Percentiles rank a stretch among this genome's conserved stretches.
These are phyloP conservation scores for Osmanthus fragrans DNA, from an alignment of 257 asterid genomes.

Conservation along the genomic window DNA sequence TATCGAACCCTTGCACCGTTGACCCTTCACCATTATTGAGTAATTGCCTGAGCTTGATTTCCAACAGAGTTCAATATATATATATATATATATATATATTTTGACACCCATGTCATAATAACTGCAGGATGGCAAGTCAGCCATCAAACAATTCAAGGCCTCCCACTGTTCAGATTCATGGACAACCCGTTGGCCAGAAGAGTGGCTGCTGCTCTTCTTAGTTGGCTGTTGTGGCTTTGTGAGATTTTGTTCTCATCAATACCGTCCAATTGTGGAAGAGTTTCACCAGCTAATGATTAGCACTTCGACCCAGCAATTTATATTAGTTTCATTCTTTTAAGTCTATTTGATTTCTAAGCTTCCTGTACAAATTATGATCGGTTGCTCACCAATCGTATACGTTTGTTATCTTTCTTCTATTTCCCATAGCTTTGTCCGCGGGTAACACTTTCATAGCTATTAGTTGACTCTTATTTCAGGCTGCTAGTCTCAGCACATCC, in stretches of 20 bases:
- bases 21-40: neutral
- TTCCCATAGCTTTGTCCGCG: conserved; percentile 16
- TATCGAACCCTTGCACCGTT: neutral
- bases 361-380: conserved; percentile 36
- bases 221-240: conserved; percentile 1
- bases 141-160: conserved; percentile 63
- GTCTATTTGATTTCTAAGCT: conserved; percentile 23
- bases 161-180: conserved; percentile 71
- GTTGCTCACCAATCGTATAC: conserved; percentile 21
- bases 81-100: no score
- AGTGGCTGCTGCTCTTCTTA: conserved; percentile 77
- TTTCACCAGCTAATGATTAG: neutral
- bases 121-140: conserved; percentile 73
- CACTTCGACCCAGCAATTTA: conserved; percentile 22
- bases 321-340: conserved; percentile 42
- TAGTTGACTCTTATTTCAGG: neutral
- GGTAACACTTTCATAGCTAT: conserved; percentile 5
- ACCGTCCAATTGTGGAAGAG: conserved; percentile 10
- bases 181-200: conserved; percentile 75
- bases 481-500: neutral
- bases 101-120: neutral
- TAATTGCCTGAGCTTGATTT: neutral
- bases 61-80: neutral
- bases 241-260: conserved; percentile 2
- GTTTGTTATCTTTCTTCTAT: conserved; percentile 19